A percentile compares a stretch with the other conserved stretches of the same genome.
These are phyloP conservation scores for Pezicula neosporulosa DNA, from an alignment of 2,329 filamentous ascomycete species.

Conservation along the genomic window DNA sequence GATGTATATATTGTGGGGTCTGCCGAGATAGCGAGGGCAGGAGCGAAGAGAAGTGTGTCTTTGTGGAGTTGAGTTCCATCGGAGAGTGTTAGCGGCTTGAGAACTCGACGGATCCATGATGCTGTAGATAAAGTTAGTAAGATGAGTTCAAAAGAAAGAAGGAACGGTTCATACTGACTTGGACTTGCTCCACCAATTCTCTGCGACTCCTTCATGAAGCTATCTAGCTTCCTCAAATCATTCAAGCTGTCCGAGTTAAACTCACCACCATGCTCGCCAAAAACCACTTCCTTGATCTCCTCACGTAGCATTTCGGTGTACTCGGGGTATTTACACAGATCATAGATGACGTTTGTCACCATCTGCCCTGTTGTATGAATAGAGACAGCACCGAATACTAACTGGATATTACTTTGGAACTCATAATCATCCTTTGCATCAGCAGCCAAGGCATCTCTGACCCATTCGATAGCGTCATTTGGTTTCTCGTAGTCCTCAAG, in stretches of 20 bases:
- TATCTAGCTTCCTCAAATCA: constrained; percentile 36
- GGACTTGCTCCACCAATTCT: neutral
- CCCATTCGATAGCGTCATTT: constrained; percentile 7
- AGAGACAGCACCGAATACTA: neutral
- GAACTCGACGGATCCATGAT: constrained; percentile 13
- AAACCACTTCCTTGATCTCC: constrained; percentile 30
- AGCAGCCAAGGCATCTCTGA: neutral
- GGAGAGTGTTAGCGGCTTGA: constrained; percentile 44
- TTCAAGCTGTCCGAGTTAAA: constrained; percentile 2
- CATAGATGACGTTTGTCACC: constrained; percentile 33
- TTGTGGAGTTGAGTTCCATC: neutral
- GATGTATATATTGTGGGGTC: neutral
- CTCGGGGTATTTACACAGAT: constrained; percentile 33
- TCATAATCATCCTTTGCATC: neutral
- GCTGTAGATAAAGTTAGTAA: neutral
- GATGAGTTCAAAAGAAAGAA: neutral
- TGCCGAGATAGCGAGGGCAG: constrained; percentile 1
- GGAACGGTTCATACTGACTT: neutral
- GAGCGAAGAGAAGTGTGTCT: neutral
- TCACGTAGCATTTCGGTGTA: constrained; percentile 34
- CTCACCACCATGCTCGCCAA: constrained; percentile 21
- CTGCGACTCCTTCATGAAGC: constrained; percentile 37
- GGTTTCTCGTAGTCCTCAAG: neutral
- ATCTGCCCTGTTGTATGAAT: constrained; percentile 19
- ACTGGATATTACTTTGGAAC: constrained; percentile 1